Percentiles rank a stretch among this genome's conserved stretches.
Evolutionary conservation across 495 filamentous ascomycete species (phyloP).

Genomic region (Podospora pseudopauciseta): DNA sequence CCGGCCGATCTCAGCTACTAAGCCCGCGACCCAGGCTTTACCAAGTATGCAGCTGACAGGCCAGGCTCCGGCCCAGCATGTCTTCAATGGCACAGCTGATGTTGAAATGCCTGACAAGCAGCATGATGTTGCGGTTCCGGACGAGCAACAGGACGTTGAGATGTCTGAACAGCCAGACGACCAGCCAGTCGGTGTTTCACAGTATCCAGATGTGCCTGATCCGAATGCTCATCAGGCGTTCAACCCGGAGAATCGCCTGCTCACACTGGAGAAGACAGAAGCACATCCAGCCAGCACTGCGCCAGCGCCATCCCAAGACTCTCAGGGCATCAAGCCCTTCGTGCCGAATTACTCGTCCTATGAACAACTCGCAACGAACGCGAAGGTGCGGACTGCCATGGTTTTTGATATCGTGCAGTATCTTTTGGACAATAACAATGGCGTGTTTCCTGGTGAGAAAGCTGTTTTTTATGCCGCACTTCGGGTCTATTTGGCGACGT

Average conservation of each 20-base stretch:
- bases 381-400: slow-evolving; percentile 30
- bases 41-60: background rate
- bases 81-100: background rate
- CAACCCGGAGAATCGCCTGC: background rate
- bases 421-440: slow-evolving; percentile 63
- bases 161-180: background rate
- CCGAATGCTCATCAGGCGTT: background rate
- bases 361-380: slow-evolving; percentile 24
- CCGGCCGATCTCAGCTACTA: background rate
- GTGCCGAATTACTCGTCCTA: slow-evolving; percentile 19
- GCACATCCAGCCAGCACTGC: background rate
- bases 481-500: slow-evolving; percentile 51
- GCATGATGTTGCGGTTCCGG: background rate
- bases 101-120: background rate
- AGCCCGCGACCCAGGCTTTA: background rate
- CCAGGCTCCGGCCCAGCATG: background rate
- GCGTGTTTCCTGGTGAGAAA: slow-evolving; percentile 70
- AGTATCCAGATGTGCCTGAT: background rate
- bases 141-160: background rate
- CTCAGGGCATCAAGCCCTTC: slow-evolving; percentile 20
- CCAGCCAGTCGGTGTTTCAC: background rate
- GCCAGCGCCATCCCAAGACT: background rate
- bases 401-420: slow-evolving; percentile 62
- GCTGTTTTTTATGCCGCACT: slow-evolving; percentile 72
- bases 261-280: background rate